Conservation (phyloP, 345 rosid species). For the Turritis glabra region DNA sequence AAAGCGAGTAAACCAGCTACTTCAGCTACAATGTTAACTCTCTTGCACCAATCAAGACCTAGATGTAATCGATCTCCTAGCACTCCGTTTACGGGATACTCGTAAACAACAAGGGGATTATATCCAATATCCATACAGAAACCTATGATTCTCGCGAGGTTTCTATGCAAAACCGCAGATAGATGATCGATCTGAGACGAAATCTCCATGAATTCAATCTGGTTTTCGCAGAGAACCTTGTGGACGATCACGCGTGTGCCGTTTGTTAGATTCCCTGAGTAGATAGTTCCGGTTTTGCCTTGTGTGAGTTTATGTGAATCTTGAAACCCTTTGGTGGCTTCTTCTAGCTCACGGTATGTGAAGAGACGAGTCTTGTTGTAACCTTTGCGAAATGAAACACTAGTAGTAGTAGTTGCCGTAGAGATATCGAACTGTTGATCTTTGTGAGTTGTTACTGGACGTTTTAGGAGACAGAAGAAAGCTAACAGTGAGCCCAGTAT, state of each 20-base stretch:
- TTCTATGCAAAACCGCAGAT: slow-evolving; percentile 58
- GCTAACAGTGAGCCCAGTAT: slow-evolving; percentile 49
- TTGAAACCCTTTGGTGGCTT: slow-evolving; percentile 66
- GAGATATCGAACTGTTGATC: slow-evolving; percentile 40
- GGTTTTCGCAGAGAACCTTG: slow-evolving; percentile 57
- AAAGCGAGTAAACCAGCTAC: slow-evolving; percentile 63
- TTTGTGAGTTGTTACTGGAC: slow-evolving; percentile 41
- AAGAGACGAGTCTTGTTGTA: slow-evolving; percentile 67
- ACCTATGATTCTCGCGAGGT: slow-evolving; percentile 68
- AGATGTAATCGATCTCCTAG: slow-evolving; percentile 54
- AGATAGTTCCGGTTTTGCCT: slow-evolving; percentile 50
- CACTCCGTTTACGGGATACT: slow-evolving; percentile 68
- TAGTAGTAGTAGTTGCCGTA: slow-evolving; percentile 31
- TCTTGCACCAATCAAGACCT: slow-evolving; percentile 69
- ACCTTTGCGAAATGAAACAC: slow-evolving; percentile 66
- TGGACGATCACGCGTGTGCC: slow-evolving; percentile 72
- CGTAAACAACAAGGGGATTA: slow-evolving; percentile 61
- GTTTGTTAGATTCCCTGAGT: slow-evolving; percentile 59
- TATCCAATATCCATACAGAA: slow-evolving; percentile 64
- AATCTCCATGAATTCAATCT: slow-evolving; percentile 56
- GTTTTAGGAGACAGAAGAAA: slow-evolving; percentile 55
- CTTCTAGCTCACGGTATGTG: slow-evolving; percentile 68
- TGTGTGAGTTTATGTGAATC: slow-evolving; percentile 54
- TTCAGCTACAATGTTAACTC: slow-evolving; percentile 66
- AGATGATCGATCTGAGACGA: slow-evolving; percentile 60